Base-by-base conservation (phyloP, 495 filamentous ascomycete species). In the Melanomma pulvis-pyrius region DNA sequence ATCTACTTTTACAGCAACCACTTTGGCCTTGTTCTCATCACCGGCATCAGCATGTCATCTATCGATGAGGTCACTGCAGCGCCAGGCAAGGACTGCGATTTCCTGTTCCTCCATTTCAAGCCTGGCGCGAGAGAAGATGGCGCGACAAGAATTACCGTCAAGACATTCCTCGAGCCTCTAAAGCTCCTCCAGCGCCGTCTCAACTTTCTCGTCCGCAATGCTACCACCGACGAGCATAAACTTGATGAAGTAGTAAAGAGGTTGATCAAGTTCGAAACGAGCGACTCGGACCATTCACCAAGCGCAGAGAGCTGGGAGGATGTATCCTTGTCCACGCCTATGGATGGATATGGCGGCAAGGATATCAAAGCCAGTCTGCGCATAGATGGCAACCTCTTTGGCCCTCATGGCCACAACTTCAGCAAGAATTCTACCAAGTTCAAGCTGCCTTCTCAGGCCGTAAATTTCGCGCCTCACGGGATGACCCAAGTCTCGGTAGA, bases 1-100 rank as follows among this genome's bases (percentile, higher is more conserved):
- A 85, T 98, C 65, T 97, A 96, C 72, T 98, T 98, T 74, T 98
- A 97, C 78, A 96, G 92, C 57, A 87, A 98, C 74, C 89, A 97
- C 68, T 83, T 96, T 71, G 94, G 94, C n/a, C 81, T 98, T 28
- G 91, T 96, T 0, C 80, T 97, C 50, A 92, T 91, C 1, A 90
- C 91, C 34, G 84, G 83, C 21, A 83, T 91, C 34, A 84, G 82
- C 36, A 81, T 98, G 48, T 82, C 85, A n/a, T 84, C 78, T 59
- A 90, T 98, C 63, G 83, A 83, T 39, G 94, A 97, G 74, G 90
- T 98, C 49, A 97, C 92, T 22, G 90, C 91, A 44, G 92, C 92
- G 12, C 86, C 90, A 25, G 96, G 93, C 34, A 85, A 87, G 69
- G 93, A 98, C 64, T 96, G 91, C 73, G 94, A 98, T 75, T 96